Base-by-base conservation (phyloP, 2,329 filamentous ascomycete species). In the Aspergillus sp. region DNA sequence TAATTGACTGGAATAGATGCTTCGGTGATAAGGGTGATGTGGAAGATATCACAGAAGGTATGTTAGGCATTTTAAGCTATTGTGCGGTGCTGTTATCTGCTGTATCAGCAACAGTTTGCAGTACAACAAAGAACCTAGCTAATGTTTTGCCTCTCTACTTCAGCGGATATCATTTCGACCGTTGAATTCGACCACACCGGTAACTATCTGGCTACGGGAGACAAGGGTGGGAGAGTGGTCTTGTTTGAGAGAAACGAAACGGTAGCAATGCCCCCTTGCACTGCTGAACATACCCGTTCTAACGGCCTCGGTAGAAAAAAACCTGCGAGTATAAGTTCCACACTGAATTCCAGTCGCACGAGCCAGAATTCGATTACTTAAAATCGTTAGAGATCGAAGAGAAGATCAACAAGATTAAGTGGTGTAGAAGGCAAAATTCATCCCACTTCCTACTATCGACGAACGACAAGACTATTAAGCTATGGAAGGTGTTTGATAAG, bases 381-480 rank as follows among this genome's bases (percentile, higher is more conserved):
- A 98, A 98, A 73, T 98, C 93, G 30, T 80, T 98, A 58, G 93
- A 98, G 72, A 98, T 98, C 64, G 93, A 98, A 78, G 93, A 98
- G 73, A 98, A 98, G 76, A 98, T 98, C 79, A 98, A 98, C 80
- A 98, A 98, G 78, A 98, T 98, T 75, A 98, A 97, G 72, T 98
- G 93, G 93, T 98, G 93, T 70, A 85, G 87, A 65, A 85, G 93
- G 71, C 91, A 97, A 72, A 98, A 98, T 77, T 88, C 91, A 49
- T 97, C 93, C 44, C 93, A 98, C 74, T 98, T 95, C 70, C 82
- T 98, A 41, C 82, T 98, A 45, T 97, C 93, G 35, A 98, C 93
- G 59, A 98, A 98, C 67, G 93, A 98, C 77, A 98, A 98, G 78
- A 98, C 93, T 34, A 98, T 98, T 79, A 98, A 98, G 76, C 77